Evolutionary conservation across 345 rosid genomes (phyloP).

Genomic region (Lepidium aucheri): DNA sequence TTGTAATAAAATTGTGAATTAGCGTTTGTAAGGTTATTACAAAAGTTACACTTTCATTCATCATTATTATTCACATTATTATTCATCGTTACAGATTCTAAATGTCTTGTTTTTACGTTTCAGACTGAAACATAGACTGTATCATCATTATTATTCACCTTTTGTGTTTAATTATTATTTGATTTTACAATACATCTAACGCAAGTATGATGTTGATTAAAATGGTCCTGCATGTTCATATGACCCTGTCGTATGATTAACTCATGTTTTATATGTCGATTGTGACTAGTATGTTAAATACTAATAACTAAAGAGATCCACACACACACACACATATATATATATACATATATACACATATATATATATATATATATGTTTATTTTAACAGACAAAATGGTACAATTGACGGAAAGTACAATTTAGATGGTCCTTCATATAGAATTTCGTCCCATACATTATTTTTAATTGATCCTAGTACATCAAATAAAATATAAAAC

Average conservation of each 20-base stretch:
- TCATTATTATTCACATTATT: no score
- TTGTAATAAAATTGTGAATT: background rate
- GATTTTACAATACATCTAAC: background rate
- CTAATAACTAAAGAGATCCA: background rate
- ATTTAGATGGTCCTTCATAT: background rate
- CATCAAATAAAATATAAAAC: background rate
- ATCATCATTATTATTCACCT: background rate
- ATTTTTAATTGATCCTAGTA: background rate
- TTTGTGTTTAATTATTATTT: background rate
- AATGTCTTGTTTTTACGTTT: background rate
- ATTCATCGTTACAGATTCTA: background rate
- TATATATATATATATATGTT: background rate
- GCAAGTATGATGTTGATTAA: background rate
- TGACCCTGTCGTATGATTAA: background rate
- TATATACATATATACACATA: background rate
- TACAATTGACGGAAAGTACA: background rate
- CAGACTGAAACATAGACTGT: background rate
- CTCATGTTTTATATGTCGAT: background rate
- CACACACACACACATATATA: background rate
- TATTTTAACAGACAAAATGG: background rate
- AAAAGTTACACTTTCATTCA: background rate
- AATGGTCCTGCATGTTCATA: constrained; percentile 9
- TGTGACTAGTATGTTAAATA: background rate
- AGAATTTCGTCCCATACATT: background rate
- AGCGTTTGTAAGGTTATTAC: constrained; percentile 1